These are phyloP conservation scores for Ophiostoma montium DNA, from an alignment of 2,329 filamentous ascomycete genomes.

Conservation along the genomic window DNA sequence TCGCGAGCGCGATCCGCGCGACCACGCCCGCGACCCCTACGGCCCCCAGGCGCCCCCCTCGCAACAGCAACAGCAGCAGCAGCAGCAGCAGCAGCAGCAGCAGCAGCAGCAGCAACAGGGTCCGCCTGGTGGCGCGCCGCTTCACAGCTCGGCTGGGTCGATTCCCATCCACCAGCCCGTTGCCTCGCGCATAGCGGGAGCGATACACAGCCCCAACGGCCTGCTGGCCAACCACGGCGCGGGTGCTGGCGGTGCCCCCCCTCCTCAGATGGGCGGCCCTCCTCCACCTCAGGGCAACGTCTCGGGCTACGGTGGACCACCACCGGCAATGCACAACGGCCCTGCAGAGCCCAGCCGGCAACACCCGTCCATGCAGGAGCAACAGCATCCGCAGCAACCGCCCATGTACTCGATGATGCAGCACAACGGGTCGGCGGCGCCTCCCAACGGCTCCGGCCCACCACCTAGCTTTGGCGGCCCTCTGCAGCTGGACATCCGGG, in stretches of 20 bases:
- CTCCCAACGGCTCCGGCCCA: constrained; percentile 39
- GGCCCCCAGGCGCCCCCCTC: constrained; percentile 4
- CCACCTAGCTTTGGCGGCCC: constrained; percentile 57
- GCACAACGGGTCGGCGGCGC: constrained; percentile 28
- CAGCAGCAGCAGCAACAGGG: constrained; percentile 11
- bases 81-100: constrained; percentile 8
- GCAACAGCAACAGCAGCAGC: constrained; percentile 5
- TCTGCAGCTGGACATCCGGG: constrained; percentile 44
- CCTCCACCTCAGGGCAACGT: constrained; percentile 35
- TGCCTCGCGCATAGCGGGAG: constrained; percentile 62
- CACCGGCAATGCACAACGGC: constrained; percentile 30
- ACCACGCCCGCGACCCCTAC: constrained; percentile 50
- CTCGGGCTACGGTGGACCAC: constrained; percentile 35
- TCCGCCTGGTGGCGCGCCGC: constrained; percentile 52
- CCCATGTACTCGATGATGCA: constrained; percentile 44
- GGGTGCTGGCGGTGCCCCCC: constrained; percentile 10
- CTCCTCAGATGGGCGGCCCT: constrained; percentile 32
- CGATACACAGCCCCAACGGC: constrained; percentile 85
- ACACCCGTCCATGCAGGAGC: constrained; percentile 10
- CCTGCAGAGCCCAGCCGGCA: constrained; percentile 26
- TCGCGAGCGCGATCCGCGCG: constrained; percentile 48
- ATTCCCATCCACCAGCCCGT: constrained; percentile 92
- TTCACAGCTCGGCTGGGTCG: constrained; percentile 77
- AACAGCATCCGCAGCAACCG: constrained; percentile 24
- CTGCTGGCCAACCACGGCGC: constrained; percentile 60